Evolutionary conservation across 2,329 filamentous ascomycete species (phyloP).

Genomic region (Coccinonectria pachysandricola): DNA sequence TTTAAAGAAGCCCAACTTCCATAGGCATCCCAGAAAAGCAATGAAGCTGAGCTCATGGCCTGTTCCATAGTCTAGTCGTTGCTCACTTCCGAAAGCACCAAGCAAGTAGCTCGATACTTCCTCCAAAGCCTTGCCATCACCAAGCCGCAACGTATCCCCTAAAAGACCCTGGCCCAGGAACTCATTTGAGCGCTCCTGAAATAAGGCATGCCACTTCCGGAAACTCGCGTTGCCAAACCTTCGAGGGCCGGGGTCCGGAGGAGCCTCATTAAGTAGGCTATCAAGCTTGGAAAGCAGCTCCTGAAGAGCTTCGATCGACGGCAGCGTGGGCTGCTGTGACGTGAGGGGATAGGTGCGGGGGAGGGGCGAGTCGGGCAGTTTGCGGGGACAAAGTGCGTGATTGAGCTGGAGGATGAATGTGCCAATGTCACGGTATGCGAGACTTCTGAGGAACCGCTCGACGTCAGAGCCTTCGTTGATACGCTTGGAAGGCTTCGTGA

Average conservation of each 20-base stretch:
- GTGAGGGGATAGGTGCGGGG: constrained; percentile 32
- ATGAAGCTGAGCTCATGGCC: constrained; percentile 93
- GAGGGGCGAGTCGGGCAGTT: constrained; percentile 26
- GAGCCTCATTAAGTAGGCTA: constrained; percentile 62
- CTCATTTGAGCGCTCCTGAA: constrained; percentile 46
- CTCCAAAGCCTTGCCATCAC: constrained; percentile 39
- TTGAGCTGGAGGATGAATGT: constrained; percentile 86
- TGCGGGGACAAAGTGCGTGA: constrained; percentile 66
- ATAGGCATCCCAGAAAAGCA: constrained; percentile 80
- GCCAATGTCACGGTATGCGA: constrained; percentile 79
- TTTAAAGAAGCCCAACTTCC: constrained; percentile 77
- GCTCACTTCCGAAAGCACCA: constrained; percentile 77
- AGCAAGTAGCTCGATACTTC: constrained; percentile 74
- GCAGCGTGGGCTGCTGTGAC: constrained; percentile 30
- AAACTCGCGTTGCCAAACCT: constrained; percentile 92
- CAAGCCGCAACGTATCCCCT: constrained; percentile 19
- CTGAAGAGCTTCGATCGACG: constrained; percentile 54
- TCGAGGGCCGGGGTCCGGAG: constrained; percentile 74
- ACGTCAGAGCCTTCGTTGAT: constrained; percentile 85
- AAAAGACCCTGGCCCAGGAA: constrained; percentile 21
- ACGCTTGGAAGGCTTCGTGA: constrained; percentile 60
- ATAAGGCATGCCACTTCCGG: constrained; percentile 65
- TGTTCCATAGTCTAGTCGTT: constrained; percentile 89
- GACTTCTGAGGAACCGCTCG: constrained; percentile 64
- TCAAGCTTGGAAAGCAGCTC: constrained; percentile 55